These are phyloP conservation scores for Laguncularia racemosa DNA, from an alignment of 345 rosid species.

Conservation along the genomic window DNA sequence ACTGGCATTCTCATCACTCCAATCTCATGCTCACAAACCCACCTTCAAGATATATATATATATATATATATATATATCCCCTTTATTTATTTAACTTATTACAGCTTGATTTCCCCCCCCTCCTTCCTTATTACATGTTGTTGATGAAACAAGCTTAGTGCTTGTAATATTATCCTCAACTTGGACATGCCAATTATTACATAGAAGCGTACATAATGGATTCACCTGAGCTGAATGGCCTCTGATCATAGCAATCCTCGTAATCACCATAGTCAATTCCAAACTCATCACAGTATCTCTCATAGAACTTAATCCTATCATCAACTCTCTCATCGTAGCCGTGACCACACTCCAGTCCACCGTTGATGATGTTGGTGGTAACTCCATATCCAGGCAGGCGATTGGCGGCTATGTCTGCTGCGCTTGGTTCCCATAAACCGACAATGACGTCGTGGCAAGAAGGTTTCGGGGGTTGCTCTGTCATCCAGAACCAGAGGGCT, in stretches of 20 bases:
- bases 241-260: constrained; percentile 52
- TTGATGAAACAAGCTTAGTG: too few relatives aligned
- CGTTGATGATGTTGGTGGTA: constrained; percentile 56
- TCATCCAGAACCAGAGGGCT: constrained; percentile 77
- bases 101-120: too few relatives aligned
- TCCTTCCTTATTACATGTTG: too few relatives aligned
- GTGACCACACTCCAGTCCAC: constrained; percentile 53
- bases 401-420: constrained; percentile 28
- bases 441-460: constrained; percentile 59
- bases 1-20: too few relatives aligned
- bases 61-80: too few relatives aligned
- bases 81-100: too few relatives aligned
- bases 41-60: too few relatives aligned
- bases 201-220: too few relatives aligned
- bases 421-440: constrained; percentile 31
- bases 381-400: constrained; percentile 42
- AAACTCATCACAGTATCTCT: constrained; percentile 45
- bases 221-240: constrained; percentile 10
- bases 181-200: too few relatives aligned
- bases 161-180: too few relatives aligned
- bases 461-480: constrained; percentile 43
- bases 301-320: constrained; percentile 51
- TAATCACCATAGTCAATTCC: constrained; percentile 39
- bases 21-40: too few relatives aligned
- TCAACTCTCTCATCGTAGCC: constrained; percentile 29